Evolutionary conservation across 345 rosid genomes (phyloP).

Genomic region (Gossypium turneri): DNA sequence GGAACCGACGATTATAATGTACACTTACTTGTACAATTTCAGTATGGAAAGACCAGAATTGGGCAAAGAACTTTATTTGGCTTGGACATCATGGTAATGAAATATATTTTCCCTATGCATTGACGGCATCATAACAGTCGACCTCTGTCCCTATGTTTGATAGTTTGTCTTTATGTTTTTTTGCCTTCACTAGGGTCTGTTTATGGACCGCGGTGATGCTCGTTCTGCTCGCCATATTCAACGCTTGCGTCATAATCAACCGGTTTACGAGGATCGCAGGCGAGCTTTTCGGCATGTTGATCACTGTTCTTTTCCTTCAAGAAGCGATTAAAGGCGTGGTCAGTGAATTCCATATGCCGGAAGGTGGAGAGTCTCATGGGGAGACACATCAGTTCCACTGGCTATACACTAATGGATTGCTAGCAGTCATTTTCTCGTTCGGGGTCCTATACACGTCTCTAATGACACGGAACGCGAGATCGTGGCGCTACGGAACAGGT

Average conservation of each 20-base stretch:
- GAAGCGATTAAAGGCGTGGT: constrained; percentile 74
- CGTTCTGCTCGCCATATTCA: constrained; percentile 43
- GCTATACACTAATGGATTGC: constrained; percentile 67
- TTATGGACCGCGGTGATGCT: constrained; percentile 65
- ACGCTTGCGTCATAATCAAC: constrained; percentile 46
- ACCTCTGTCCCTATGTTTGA: no score
- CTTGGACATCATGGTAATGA: constrained; percentile 82
- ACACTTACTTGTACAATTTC: constrained; percentile 71
- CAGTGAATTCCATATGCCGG: constrained; percentile 48
- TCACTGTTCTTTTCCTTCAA: constrained; percentile 71
- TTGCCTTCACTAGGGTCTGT: constrained; percentile 49
- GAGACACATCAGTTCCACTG: constrained; percentile 48
- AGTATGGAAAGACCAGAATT: constrained; percentile 47
- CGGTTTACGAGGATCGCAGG: constrained; percentile 74
- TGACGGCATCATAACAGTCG: no score
- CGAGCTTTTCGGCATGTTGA: constrained; percentile 79
- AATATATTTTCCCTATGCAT: not conserved
- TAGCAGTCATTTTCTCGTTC: constrained; percentile 56
- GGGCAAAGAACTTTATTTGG: constrained; percentile 55
- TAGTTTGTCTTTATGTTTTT: not conserved
- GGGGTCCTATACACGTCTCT: constrained; percentile 53
- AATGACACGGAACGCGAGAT: constrained; percentile 63
- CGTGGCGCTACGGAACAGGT: constrained; percentile 62
- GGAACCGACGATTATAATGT: constrained; percentile 87
- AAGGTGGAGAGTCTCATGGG: constrained; percentile 29